Conservation (phyloP, 2,329 filamentous ascomycete genomes). For the Nothophaeocryptopus gaeumannii region DNA sequence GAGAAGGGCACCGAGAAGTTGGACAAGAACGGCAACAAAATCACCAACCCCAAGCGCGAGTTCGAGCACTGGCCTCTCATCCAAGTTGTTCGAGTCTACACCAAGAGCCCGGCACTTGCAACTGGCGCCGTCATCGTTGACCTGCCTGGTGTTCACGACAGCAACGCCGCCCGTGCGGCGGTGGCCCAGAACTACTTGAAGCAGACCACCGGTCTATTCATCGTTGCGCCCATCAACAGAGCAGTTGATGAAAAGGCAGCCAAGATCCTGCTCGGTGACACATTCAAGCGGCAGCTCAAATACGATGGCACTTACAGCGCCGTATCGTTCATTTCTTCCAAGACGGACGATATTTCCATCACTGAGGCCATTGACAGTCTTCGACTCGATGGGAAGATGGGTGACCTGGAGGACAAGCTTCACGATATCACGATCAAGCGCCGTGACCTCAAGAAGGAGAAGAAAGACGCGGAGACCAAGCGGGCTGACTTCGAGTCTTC, state of each 20-base stretch:
- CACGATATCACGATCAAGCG: conserved; percentile 26
- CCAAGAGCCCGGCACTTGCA: conserved; percentile 50
- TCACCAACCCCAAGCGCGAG: conserved; percentile 31
- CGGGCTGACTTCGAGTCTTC: conserved; percentile 36
- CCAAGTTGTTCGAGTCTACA: conserved; percentile 53
- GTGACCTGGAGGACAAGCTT: conserved; percentile 26
- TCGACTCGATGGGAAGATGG: conserved; percentile 35
- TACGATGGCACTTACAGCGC: conserved; percentile 55
- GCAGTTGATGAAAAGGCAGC: conserved; percentile 61
- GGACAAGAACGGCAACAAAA: conserved; percentile 33
- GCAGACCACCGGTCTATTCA: conserved; percentile 59
- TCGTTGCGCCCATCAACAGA: conserved; percentile 60
- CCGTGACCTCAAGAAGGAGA: conserved; percentile 22
- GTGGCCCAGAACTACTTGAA: conserved; percentile 61
- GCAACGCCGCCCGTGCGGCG: conserved; percentile 58
- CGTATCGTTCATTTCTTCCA: conserved; percentile 62
- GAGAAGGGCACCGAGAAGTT: conserved; percentile 42
- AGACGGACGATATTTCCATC: conserved; percentile 60
- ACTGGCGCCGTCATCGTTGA: conserved; percentile 58
- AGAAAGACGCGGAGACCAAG: conserved; percentile 33
- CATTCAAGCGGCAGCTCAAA: conserved; percentile 59
- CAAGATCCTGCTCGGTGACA: conserved; percentile 54
- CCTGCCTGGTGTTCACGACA: conserved; percentile 59
- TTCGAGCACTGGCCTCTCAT: conserved; percentile 53
- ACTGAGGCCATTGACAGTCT: conserved; percentile 44